Conservation (phyloP, 1,284 basidiomycete genomes). For the Stereum hirsutum region DNA sequence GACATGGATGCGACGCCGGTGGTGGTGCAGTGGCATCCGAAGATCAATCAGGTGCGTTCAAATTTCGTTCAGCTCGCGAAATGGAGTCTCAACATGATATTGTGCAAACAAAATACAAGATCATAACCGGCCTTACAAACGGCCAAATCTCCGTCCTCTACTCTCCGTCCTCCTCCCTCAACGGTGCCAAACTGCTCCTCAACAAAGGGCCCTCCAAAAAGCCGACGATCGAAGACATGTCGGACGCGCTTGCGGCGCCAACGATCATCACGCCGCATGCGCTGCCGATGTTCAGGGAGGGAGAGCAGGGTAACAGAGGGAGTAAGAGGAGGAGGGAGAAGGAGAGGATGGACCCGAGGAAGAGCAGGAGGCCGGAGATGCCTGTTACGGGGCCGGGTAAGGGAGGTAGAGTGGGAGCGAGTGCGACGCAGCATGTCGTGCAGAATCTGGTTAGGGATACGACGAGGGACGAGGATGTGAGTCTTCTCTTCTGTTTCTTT, state of each 20-base stretch:
- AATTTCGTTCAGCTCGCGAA: too few species aligned
- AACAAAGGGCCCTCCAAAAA: slow-evolving; percentile 68
- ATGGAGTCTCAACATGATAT: not conserved
- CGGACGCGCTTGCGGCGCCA: slow-evolving; percentile 71
- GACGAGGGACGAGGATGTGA: slow-evolving; percentile 86
- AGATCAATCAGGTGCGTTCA: slow-evolving; percentile 83
- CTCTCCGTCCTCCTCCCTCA: slow-evolving; percentile 77
- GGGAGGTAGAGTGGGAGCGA: slow-evolving; percentile 91
- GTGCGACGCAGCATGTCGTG: slow-evolving; percentile 91
- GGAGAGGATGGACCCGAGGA: slow-evolving; percentile 80
- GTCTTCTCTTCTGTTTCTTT: slow-evolving; percentile 27
- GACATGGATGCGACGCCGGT: slow-evolving; percentile 76
- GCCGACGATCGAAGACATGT: slow-evolving; percentile 75
- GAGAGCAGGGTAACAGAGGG: slow-evolving; percentile 61
- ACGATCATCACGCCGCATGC: slow-evolving; percentile 88
- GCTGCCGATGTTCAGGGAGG: slow-evolving; percentile 82
- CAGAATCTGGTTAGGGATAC: slow-evolving; percentile 87
- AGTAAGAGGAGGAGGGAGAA: slow-evolving; percentile 84
- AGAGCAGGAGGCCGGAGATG: slow-evolving; percentile 85
- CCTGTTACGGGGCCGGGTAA: slow-evolving; percentile 87
- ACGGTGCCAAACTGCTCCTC: slow-evolving; percentile 86
- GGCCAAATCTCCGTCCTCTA: slow-evolving; percentile 88
- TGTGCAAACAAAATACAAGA: slow-evolving; percentile 32
- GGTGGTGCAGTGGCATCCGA: slow-evolving; percentile 89
- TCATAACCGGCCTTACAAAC: slow-evolving; percentile 80